Percentiles rank a stretch among this genome's conserved stretches.
These are phyloP conservation scores for Hypomontagnella monticulosa DNA, from an alignment of 495 filamentous ascomycete species.

Conservation along the genomic window DNA sequence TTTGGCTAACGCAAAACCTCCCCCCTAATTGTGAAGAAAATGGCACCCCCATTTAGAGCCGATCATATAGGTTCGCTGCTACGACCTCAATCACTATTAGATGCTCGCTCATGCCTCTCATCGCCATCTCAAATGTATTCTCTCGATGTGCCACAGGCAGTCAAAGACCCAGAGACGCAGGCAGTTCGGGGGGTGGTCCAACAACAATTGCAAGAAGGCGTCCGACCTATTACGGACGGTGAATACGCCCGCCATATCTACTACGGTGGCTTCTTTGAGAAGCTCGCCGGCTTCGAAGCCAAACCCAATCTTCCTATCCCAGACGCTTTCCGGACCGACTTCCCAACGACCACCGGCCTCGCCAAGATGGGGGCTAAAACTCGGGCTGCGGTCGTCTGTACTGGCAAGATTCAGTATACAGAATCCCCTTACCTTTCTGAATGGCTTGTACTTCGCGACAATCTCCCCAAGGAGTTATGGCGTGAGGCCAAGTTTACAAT, in stretches of 20 bases:
- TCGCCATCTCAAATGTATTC: slow-evolving; percentile 50
- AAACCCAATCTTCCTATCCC: slow-evolving; percentile 52
- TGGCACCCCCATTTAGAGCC: slow-evolving; percentile 76
- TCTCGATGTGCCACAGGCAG: slow-evolving; percentile 56
- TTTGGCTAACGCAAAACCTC: neutral
- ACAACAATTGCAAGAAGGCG: slow-evolving; percentile 70
- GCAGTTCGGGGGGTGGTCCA: slow-evolving; percentile 72
- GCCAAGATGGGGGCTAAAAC: slow-evolving; percentile 58
- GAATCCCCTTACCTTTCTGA: slow-evolving; percentile 74
- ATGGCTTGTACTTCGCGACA: slow-evolving; percentile 70
- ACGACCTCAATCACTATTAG: slow-evolving; percentile 72
- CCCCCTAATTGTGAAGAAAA: slow-evolving; percentile 21
- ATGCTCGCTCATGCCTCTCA: slow-evolving; percentile 56
- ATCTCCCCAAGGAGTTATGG: slow-evolving; percentile 65
- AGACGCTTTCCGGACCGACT: slow-evolving; percentile 49
- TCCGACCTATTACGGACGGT: slow-evolving; percentile 75
- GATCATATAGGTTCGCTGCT: slow-evolving; percentile 86
- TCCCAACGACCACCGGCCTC: slow-evolving; percentile 50
- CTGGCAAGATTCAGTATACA: slow-evolving; percentile 75
- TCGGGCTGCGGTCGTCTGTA: slow-evolving; percentile 76
- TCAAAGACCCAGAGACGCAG: slow-evolving; percentile 66
- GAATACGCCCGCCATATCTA: slow-evolving; percentile 75
- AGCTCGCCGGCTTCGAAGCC: slow-evolving; percentile 61
- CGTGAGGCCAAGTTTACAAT: slow-evolving; percentile 76
- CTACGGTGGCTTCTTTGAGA: slow-evolving; percentile 78